phyloP scores from a whole-genome alignment of 1,139 yeast genomes.

The Sugiyamaella japonica region DNA sequence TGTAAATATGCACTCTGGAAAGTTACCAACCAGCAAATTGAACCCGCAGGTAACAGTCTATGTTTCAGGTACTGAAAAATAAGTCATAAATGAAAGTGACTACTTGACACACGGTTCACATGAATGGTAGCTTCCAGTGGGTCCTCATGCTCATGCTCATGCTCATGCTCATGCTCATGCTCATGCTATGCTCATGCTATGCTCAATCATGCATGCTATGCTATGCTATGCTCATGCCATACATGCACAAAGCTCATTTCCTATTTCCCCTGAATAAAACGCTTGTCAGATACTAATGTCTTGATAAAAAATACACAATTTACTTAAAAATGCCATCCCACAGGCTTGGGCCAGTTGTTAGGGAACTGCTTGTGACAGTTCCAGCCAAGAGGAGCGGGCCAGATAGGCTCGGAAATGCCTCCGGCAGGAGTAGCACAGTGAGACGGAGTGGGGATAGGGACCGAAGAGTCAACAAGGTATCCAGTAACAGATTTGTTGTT shows the following conservation, averaged over 20 bases:
- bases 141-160: too few relatives aligned
- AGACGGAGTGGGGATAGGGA: constrained; percentile 45
- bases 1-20: too few relatives aligned
- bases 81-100: not conserved
- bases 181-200: too few relatives aligned
- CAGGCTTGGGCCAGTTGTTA: constrained; percentile 17
- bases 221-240: too few relatives aligned
- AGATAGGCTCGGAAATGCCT: constrained; percentile 37
- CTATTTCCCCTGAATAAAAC: not conserved
- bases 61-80: too few relatives aligned
- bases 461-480: constrained; percentile 41
- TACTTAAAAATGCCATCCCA: constrained; percentile 16
- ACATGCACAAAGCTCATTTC: too few relatives aligned
- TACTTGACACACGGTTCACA: not conserved
- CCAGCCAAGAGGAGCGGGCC: constrained; percentile 19
- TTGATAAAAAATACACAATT: not conserved
- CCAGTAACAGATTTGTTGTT: constrained; percentile 48
- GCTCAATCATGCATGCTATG: too few relatives aligned
- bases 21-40: too few relatives aligned
- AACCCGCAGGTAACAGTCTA: too few relatives aligned
- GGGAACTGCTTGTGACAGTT: constrained; percentile 14
- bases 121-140: not conserved
- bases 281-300: not conserved
- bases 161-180: too few relatives aligned
- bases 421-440: constrained; percentile 44